phyloP scores from a whole-genome alignment of 805 yeast genomes.

The Ogataea salicorniae region DNA sequence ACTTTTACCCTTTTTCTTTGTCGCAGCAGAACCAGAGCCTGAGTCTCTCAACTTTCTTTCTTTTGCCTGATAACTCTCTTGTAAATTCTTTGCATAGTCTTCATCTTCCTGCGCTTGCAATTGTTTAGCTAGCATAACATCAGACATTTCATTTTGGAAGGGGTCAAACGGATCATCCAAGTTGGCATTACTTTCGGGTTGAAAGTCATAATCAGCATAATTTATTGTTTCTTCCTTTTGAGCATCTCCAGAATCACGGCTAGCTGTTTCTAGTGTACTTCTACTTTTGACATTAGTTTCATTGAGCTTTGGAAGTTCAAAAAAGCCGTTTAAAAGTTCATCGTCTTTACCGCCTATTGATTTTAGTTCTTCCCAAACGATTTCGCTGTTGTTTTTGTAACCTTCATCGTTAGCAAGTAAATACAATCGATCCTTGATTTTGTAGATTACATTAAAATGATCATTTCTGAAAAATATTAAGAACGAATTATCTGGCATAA shows the following conservation, averaged over 20 bases:
- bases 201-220: constrained; percentile 13
- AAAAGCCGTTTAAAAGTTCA: constrained; percentile 61
- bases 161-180: constrained; percentile 3
- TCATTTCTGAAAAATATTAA: constrained; percentile 84
- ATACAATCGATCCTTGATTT: constrained; percentile 46
- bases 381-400: constrained; percentile 38
- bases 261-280: not conserved
- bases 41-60: not conserved
- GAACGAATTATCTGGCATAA: constrained; percentile 47
- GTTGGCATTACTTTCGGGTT: constrained; percentile 13
- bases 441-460: constrained; percentile 73
- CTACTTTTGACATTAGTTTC: not conserved
- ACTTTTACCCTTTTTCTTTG: not conserved
- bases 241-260: not conserved
- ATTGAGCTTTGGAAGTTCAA: constrained; percentile 35
- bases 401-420: constrained; percentile 73
- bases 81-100: constrained; percentile 23
- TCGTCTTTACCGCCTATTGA: constrained; percentile 69
- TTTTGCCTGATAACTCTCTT: constrained; percentile 14
- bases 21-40: not conserved
- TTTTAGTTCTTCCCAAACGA: constrained; percentile 79
- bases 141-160: constrained; percentile 7
- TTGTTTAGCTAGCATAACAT: constrained; percentile 25
- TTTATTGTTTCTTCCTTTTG: not conserved
- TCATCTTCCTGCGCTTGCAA: constrained; percentile 32